A percentile compares a stretch with the other conserved stretches of the same genome.
phyloP scores from a whole-genome alignment of 2,329 filamentous ascomycete genomes.

The Exophiala lecanii-corni region DNA sequence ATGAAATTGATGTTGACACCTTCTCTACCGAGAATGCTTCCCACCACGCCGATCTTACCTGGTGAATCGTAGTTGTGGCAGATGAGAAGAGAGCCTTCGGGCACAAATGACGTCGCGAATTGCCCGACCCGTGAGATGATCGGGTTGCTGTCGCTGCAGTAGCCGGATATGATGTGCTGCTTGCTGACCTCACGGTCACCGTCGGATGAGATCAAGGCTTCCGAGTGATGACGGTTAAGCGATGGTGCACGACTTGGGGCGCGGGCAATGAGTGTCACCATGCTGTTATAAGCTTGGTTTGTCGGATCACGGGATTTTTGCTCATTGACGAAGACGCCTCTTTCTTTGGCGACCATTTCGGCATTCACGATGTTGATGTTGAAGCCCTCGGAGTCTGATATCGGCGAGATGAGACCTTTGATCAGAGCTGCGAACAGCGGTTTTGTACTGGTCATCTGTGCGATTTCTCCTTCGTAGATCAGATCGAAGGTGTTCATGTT shows the following conservation, averaged over 20 bases:
- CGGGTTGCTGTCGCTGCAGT: constrained; percentile 33
- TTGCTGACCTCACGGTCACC: constrained; percentile 11
- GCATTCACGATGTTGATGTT: constrained; percentile 84
- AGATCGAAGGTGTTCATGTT: constrained; percentile 63
- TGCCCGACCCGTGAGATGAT: constrained; percentile 70
- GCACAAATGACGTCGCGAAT: constrained; percentile 69
- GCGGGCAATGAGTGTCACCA: constrained; percentile 63
- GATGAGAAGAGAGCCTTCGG: constrained; percentile 69
- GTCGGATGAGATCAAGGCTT: constrained; percentile 2
- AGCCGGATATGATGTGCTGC: constrained; percentile 49
- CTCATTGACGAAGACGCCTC: constrained; percentile 73
- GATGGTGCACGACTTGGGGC: constrained; percentile 34
- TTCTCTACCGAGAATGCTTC: constrained; percentile 62
- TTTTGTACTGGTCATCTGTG: constrained; percentile 67
- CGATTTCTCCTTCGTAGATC: constrained; percentile 70
- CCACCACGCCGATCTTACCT: constrained; percentile 77
- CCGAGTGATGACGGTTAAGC: constrained; percentile 28
- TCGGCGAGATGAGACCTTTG: constrained; percentile 67
- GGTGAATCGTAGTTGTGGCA: constrained; percentile 76
- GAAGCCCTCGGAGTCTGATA: constrained; percentile 60
- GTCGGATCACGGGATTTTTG: constrained; percentile 58
- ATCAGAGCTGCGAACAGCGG: constrained; percentile 74
- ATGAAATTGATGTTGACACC: constrained; percentile 77
- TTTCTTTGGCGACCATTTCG: constrained; percentile 67
- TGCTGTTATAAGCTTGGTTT: constrained; percentile 62